Evolutionary conservation across 495 filamentous ascomycete genomes (phyloP).

Genomic region (Aspergillus panamensis): DNA sequence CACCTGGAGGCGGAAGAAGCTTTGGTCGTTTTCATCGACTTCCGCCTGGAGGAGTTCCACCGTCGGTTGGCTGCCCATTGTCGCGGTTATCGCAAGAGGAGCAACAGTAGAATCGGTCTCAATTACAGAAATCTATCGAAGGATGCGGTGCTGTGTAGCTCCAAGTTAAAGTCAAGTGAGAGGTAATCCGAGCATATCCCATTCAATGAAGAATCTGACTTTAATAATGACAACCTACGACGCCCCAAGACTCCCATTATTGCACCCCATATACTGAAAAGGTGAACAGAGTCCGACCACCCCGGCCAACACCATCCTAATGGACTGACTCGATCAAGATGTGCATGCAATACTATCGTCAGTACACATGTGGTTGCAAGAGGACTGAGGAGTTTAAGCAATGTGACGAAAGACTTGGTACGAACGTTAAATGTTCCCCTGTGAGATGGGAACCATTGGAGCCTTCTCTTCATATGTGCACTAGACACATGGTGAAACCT

Average conservation of each 20-base stretch:
- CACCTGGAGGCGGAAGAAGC: conserved; percentile 31
- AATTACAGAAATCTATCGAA: too few relatives aligned
- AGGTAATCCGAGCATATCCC: too few relatives aligned
- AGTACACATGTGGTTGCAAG: conserved; percentile 25
- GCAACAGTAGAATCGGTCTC: too few relatives aligned
- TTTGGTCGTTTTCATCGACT: conserved; percentile 26
- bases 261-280: too few relatives aligned
- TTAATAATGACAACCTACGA: too few relatives aligned
- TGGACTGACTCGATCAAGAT: conserved; percentile 10
- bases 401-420: conserved; percentile 15
- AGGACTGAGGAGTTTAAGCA: conserved; percentile 17
- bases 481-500: conserved; percentile 13
- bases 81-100: too few relatives aligned
- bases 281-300: too few relatives aligned
- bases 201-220: too few relatives aligned
- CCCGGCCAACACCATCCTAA: too few relatives aligned
- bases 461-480: conserved; percentile 12
- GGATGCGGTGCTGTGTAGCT: too few relatives aligned
- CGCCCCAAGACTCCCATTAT: too few relatives aligned
- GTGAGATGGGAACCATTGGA: conserved; percentile 2
- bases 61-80: conserved; percentile 18
- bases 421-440: conserved; percentile 15
- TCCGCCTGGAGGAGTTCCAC: conserved; percentile 28
- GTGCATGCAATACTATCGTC: conserved; percentile 15
- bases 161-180: too few relatives aligned